Conservation (phyloP, 2,329 filamentous ascomycete species). For the Botryotinia narcissicola region DNA sequence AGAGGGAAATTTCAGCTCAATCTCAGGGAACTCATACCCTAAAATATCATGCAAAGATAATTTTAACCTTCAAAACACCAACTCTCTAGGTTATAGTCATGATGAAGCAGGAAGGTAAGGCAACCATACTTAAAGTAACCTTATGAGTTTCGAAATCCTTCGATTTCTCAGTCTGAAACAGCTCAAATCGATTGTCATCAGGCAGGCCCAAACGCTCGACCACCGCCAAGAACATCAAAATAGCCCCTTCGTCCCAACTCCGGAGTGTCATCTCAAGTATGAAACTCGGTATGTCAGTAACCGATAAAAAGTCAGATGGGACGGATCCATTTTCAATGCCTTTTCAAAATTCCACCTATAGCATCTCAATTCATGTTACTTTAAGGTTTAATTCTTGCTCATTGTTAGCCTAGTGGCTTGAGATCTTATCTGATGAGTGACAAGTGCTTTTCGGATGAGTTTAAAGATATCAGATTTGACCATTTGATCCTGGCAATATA, state of each 20-base stretch:
- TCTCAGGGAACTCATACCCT: neutral
- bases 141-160: constrained; percentile 8
- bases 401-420: neutral
- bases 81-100: neutral
- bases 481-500: neutral
- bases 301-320: neutral
- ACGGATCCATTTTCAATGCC: neutral
- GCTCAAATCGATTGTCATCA: neutral
- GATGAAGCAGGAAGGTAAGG: neutral
- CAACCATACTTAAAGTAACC: neutral
- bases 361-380: neutral
- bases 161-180: constrained; percentile 2
- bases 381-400: neutral
- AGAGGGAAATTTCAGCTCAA: neutral
- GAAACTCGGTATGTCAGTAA: constrained; percentile 14
- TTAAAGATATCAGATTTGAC: neutral
- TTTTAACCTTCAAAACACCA: neutral
- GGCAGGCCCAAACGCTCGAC: neutral
- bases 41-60: neutral
- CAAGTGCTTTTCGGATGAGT: neutral
- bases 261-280: constrained; percentile 7
- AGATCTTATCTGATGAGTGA: constrained; percentile 5
- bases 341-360: neutral
- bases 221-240: neutral
- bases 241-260: constrained; percentile 2